Evolutionary conservation across 768 basidiomycete species (phyloP).

Genomic region (Chalciporus chontae): DNA sequence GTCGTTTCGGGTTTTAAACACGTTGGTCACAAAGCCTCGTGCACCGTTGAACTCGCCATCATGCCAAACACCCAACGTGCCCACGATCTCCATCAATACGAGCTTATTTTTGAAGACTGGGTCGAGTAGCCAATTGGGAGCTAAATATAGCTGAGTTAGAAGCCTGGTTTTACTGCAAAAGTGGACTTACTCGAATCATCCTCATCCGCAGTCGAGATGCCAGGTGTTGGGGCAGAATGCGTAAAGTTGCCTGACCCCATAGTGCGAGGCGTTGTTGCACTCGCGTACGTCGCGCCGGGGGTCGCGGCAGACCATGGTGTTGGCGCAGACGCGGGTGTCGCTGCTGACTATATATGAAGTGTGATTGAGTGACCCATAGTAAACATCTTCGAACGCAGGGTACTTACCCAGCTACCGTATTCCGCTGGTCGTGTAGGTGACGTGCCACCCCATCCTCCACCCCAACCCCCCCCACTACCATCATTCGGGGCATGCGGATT

Average conservation of each 20-base stretch:
- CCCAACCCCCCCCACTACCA: constrained; percentile 45
- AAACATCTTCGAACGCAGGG: constrained; percentile 2
- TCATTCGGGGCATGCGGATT: constrained; percentile 45
- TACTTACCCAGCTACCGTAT: constrained; percentile 33
- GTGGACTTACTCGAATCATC: constrained; percentile 26
- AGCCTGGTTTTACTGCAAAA: constrained; percentile 1
- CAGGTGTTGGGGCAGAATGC: constrained; percentile 31
- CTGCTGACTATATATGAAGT: constrained; percentile 28
- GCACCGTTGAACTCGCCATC: constrained; percentile 27
- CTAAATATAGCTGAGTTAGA: constrained; percentile 23
- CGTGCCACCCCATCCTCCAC: constrained; percentile 24
- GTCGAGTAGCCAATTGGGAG: constrained; percentile 27
- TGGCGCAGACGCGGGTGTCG: constrained; percentile 38
- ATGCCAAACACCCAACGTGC: constrained; percentile 25
- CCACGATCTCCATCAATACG: constrained; percentile 27
- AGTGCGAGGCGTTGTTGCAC: constrained; percentile 31
- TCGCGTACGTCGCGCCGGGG: constrained; percentile 28
- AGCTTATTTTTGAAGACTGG: constrained; percentile 26
- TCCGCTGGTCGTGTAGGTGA: constrained; percentile 33
- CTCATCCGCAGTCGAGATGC: constrained; percentile 25
- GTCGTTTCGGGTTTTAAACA: constrained; percentile 27
- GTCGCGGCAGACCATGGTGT: constrained; percentile 36
- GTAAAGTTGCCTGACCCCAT: constrained; percentile 21
- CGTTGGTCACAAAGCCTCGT: constrained; percentile 26
- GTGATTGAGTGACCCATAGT: constrained; percentile 14